Percentiles rank a stretch among this genome's conserved stretches.
phyloP scores from a whole-genome alignment of 345 rosid genomes.

The Hirschfeldia incana region DNA sequence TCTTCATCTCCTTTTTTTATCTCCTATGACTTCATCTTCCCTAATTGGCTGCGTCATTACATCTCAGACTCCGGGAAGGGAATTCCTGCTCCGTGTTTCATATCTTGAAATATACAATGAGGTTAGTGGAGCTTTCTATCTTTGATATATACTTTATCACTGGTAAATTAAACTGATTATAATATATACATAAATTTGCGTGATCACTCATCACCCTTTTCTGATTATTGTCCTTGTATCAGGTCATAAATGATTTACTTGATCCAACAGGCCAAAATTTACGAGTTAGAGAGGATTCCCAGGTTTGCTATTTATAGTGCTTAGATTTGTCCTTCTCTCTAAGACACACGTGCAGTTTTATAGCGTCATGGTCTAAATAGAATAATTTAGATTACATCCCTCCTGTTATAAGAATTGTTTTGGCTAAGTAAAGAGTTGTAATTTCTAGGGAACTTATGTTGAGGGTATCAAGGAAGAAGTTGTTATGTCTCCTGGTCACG shows the following conservation, averaged over 20 bases:
- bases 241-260: constrained; percentile 99
- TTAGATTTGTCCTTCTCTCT: constrained; percentile 11
- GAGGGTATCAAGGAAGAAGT: constrained; percentile 99
- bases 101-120: constrained; percentile 99
- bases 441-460: constrained; percentile 89
- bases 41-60: constrained; percentile 29
- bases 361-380: neutral
- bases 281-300: constrained; percentile 99
- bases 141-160: constrained; percentile 11
- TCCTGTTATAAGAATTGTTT: neutral
- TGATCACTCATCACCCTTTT: constrained; percentile 2
- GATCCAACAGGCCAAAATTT: constrained; percentile 99
- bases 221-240: constrained; percentile 38
- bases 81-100: constrained; percentile 94
- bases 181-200: neutral
- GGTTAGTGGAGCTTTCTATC: constrained; percentile 48
- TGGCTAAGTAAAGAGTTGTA: neutral
- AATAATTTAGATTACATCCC: constrained; percentile 6
- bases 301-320: constrained; percentile 51
- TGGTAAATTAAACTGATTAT: neutral
- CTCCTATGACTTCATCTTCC: neutral
- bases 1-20: constrained; percentile 1
- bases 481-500: constrained; percentile 98
- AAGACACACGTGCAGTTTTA: neutral
- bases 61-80: constrained; percentile 97